Evolutionary conservation across 192 early-diverging fungal species (phyloP).

Genomic region (Dissophora ornata): DNA sequence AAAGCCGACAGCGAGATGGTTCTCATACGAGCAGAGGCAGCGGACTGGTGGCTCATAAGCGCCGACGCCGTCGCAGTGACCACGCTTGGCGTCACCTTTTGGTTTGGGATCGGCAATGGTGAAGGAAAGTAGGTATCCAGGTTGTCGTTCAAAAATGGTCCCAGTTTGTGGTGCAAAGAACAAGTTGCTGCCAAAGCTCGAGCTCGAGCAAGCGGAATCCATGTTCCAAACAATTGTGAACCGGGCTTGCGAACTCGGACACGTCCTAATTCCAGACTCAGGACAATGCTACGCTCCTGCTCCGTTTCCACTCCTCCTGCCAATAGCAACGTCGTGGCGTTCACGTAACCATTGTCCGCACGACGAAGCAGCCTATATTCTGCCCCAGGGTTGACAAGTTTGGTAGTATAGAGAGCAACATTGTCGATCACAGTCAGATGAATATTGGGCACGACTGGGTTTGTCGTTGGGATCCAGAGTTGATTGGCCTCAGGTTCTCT

Average conservation of each 20-base stretch:
- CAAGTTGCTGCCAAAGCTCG: conserved; percentile 85
- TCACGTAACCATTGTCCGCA: conserved; percentile 87
- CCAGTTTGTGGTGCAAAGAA: conserved; percentile 79
- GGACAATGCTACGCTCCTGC: conserved; percentile 83
- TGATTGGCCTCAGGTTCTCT: conserved; percentile 49
- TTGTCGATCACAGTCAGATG: conserved; percentile 65
- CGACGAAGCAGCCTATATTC: conserved; percentile 79
- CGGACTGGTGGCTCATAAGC: conserved; percentile 45
- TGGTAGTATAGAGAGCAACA: conserved; percentile 59
- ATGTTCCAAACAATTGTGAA: conserved; percentile 85
- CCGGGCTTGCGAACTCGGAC: conserved; percentile 78
- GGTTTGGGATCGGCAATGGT: conserved; percentile 65
- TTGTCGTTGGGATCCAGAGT: conserved; percentile 41
- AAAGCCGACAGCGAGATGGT: conserved; percentile 41
- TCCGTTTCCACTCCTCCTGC: conserved; percentile 91
- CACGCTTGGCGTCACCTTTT: conserved; percentile 46
- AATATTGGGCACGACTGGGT: conserved; percentile 55
- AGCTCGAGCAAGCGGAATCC: conserved; percentile 91
- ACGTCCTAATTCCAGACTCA: conserved; percentile 85
- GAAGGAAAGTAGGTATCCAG: conserved; percentile 74
- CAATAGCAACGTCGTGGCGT: conserved; percentile 83
- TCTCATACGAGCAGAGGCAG: conserved; percentile 33
- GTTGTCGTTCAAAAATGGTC: conserved; percentile 81
- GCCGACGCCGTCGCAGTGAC: conserved; percentile 41
- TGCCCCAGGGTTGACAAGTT: conserved; percentile 57